Conservation (phyloP, 2,329 filamentous ascomycete species). For the Microsporum ferrugineum region DNA sequence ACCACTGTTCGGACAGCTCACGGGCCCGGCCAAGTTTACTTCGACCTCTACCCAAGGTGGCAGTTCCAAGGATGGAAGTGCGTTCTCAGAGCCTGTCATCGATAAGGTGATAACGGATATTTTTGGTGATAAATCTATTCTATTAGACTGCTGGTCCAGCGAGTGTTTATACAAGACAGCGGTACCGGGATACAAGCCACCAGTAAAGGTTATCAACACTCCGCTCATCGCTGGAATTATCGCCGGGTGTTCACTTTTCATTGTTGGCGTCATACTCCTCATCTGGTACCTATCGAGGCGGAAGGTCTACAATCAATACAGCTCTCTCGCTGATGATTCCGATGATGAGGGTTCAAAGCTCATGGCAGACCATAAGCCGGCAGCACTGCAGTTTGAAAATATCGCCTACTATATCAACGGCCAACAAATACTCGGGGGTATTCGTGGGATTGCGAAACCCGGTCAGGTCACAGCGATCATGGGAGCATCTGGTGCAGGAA, state of each 20-base stretch:
- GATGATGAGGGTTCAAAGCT: conserved; percentile 79
- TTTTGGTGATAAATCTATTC: conserved; percentile 86
- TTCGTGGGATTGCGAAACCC: conserved; percentile 78
- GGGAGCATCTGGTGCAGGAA: conserved; percentile 93
- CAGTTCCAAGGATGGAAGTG: conserved; percentile 58
- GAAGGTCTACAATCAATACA: conserved; percentile 48
- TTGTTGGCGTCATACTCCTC: conserved; percentile 71
- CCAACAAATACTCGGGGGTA: conserved; percentile 67
- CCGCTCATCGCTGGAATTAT: conserved; percentile 92
- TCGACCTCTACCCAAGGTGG: conserved; percentile 48
- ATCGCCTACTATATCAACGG: conserved; percentile 79
- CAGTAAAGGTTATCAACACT: conserved; percentile 91
- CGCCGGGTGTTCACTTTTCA: conserved; percentile 69
- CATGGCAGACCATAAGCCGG: conserved; percentile 83
- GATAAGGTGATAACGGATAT: conserved; percentile 76
- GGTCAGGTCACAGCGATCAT: conserved; percentile 97
- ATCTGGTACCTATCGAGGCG: conserved; percentile 84
- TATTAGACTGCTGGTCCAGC: conserved; percentile 67
- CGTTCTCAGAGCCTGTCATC: conserved; percentile 85
- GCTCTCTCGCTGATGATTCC: conserved; percentile 71
- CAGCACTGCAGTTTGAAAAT: conserved; percentile 75
- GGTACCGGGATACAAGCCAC: conserved; percentile 77
- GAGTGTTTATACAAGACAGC: conserved; percentile 91
- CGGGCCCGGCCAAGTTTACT: conserved; percentile 75
- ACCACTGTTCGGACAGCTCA: conserved; percentile 71